Conservation (phyloP, 495 filamentous ascomycete genomes). For the Xylona heveae region DNA sequence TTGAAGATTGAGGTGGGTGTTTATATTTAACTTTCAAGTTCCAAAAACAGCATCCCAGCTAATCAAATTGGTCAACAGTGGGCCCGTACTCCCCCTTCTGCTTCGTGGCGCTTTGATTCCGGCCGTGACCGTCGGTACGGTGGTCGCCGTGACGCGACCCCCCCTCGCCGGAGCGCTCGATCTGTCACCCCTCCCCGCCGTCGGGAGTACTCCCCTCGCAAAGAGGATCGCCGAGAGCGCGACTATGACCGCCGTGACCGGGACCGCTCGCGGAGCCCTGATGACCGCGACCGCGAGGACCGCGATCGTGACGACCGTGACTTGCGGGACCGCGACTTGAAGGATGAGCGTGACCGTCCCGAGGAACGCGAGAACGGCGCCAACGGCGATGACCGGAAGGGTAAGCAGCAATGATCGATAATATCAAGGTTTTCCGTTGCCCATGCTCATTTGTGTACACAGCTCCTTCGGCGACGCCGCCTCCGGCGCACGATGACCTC, state of each 20-base stretch:
- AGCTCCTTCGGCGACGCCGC: conserved; percentile 43
- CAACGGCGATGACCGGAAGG: conserved; percentile 60
- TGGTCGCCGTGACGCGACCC: conserved; percentile 31
- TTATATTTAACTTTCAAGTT: not conserved
- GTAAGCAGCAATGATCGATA: conserved; percentile 35
- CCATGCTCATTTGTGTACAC: no score
- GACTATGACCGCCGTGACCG: conserved; percentile 48
- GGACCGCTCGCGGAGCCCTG: conserved; percentile 36
- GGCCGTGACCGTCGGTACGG: conserved; percentile 43
- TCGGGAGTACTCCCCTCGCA: conserved; percentile 73
- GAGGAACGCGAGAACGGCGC: conserved; percentile 28
- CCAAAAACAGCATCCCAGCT: conserved; percentile 1
- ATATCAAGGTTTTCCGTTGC: conserved; percentile 12
- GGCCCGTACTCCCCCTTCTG: conserved; percentile 94
- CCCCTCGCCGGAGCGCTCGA: conserved; percentile 59
- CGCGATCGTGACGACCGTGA: conserved; percentile 53
- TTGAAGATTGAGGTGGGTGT: conserved; percentile 89
- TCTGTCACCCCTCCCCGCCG: conserved; percentile 55
- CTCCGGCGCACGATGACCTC: conserved; percentile 82
- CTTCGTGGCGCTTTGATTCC: conserved; percentile 95
- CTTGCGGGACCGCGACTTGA: conserved; percentile 31
- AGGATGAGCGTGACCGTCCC: conserved; percentile 19
- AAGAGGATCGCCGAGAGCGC: conserved; percentile 73
- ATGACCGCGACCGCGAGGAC: conserved; percentile 39
- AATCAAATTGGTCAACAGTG: conserved; percentile 39